A percentile compares a stretch with the other conserved stretches of the same genome.
phyloP scores from a whole-genome alignment of 352 stramenopile genomes.

The Pythium dissimile region DNA sequence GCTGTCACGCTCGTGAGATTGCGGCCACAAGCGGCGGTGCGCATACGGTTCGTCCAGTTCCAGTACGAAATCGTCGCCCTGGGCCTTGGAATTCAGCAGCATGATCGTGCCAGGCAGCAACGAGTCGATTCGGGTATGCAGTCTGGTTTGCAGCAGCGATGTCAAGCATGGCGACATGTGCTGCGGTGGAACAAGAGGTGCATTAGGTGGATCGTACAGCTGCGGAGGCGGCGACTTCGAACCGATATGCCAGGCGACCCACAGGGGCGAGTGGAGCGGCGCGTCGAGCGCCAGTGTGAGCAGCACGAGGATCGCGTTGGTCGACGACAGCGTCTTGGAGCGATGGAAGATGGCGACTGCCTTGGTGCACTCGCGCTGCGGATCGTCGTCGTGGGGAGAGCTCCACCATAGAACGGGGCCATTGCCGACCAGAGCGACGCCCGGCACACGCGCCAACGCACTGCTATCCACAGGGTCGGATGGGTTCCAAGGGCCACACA shows the following conservation, averaged over 20 bases:
- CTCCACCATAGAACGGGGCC: slow-evolving; percentile 53
- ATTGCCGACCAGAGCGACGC: slow-evolving; percentile 34
- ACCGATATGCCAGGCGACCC: slow-evolving; percentile 65
- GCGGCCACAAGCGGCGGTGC: slow-evolving; percentile 47
- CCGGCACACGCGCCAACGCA: slow-evolving; percentile 36
- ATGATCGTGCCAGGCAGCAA: slow-evolving; percentile 51
- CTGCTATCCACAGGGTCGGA: slow-evolving; percentile 13
- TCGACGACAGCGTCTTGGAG: slow-evolving; percentile 45
- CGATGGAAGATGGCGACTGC: slow-evolving; percentile 50
- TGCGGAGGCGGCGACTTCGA: slow-evolving; percentile 41
- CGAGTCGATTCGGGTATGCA: slow-evolving; percentile 48
- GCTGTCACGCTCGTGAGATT: slow-evolving; percentile 33
- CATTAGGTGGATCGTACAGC: slow-evolving; percentile 10
- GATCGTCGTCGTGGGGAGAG: slow-evolving; percentile 40
- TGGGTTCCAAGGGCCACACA: slow-evolving; percentile 47
- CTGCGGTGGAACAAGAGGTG: slow-evolving; percentile 3
- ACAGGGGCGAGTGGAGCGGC: slow-evolving; percentile 45
- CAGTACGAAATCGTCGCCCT: slow-evolving; percentile 36
- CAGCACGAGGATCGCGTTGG: slow-evolving; percentile 56
- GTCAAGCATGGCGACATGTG: slow-evolving; percentile 25
- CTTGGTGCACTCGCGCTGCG: slow-evolving; percentile 38
- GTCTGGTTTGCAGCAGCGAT: slow-evolving; percentile 27
- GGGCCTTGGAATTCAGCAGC: slow-evolving; percentile 38
- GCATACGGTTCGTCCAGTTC: slow-evolving; percentile 33
- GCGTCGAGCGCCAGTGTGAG: slow-evolving; percentile 63